Conservation (phyloP, 345 rosid genomes). For the Eucalyptus brandiana region DNA sequence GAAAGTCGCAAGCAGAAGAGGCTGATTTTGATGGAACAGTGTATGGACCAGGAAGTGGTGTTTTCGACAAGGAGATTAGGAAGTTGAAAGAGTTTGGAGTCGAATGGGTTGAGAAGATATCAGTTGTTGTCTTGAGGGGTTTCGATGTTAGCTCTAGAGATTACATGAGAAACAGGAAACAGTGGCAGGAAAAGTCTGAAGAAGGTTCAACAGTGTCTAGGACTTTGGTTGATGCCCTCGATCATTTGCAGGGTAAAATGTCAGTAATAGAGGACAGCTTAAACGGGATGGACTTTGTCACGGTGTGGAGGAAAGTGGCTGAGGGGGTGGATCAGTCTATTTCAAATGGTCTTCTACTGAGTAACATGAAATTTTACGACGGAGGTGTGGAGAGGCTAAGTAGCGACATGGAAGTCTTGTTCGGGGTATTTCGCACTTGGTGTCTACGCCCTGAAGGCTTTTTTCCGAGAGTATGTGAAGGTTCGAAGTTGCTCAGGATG, state of each 20-base stretch:
- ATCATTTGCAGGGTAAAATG: conserved; percentile 70
- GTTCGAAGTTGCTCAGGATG: conserved; percentile 58
- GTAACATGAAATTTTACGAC: conserved; percentile 43
- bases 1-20: conserved; percentile 4
- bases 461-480: conserved; percentile 49
- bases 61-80: conserved; percentile 46
- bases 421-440: conserved; percentile 69
- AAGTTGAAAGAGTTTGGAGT: conserved; percentile 47
- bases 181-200: conserved; percentile 71
- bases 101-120: conserved; percentile 79
- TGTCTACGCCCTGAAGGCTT: conserved; percentile 82
- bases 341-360: conserved; percentile 47
- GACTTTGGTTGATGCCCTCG: conserved; percentile 57
- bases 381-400: conserved; percentile 54
- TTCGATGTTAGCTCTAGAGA: conserved; percentile 70
- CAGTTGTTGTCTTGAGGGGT: conserved; percentile 65
- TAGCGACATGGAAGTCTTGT: conserved; percentile 52
- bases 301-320: conserved; percentile 73
- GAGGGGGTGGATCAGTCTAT: conserved; percentile 50
- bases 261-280: conserved; percentile 41
- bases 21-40: conserved; percentile 4
- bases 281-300: conserved; percentile 53
- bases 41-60: conserved; percentile 9
- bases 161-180: conserved; percentile 69
- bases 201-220: conserved; percentile 64